Conservation (phyloP, 495 filamentous ascomycete genomes). For the Pyrenopolyporus hunteri region DNA sequence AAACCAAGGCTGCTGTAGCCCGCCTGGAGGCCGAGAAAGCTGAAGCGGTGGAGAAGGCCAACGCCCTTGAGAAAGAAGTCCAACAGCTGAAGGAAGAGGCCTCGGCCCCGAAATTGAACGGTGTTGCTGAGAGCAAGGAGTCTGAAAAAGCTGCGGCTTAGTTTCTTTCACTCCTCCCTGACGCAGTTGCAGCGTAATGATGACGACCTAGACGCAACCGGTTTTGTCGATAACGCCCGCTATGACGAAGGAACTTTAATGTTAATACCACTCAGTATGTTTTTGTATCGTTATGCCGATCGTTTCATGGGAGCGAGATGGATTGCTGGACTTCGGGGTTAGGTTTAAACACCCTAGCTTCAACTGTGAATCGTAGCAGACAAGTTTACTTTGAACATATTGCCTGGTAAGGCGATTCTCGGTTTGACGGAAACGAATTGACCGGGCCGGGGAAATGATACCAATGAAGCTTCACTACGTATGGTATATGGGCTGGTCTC, state of each 20-base stretch:
- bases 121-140: constrained; percentile 13
- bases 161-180: neutral
- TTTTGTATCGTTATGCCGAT: constrained; percentile 22
- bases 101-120: constrained; percentile 14
- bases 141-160: constrained; percentile 22
- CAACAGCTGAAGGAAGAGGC: constrained; percentile 24
- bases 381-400: neutral
- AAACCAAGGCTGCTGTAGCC: constrained; percentile 10
- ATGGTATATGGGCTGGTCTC: constrained; percentile 1
- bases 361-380: constrained; percentile 5
- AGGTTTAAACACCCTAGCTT: constrained; percentile 2
- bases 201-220: constrained; percentile 4
- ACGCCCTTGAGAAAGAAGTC: constrained; percentile 16
- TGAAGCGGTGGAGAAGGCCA: constrained; percentile 16
- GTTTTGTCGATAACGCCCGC: constrained; percentile 20
- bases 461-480: constrained; percentile 4
- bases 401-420: neutral
- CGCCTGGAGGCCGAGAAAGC: constrained; percentile 27
- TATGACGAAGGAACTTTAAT: constrained; percentile 29
- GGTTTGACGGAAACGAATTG: constrained; percentile 5
- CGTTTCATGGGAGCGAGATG: constrained; percentile 12
- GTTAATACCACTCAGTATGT: constrained; percentile 33
- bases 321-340: neutral
- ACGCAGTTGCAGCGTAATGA: neutral
- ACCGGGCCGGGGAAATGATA: constrained; percentile 10